These are phyloP conservation scores for Aspergillus sp. DNA, from an alignment of 2,329 filamentous ascomycete genomes.

Conservation along the genomic window DNA sequence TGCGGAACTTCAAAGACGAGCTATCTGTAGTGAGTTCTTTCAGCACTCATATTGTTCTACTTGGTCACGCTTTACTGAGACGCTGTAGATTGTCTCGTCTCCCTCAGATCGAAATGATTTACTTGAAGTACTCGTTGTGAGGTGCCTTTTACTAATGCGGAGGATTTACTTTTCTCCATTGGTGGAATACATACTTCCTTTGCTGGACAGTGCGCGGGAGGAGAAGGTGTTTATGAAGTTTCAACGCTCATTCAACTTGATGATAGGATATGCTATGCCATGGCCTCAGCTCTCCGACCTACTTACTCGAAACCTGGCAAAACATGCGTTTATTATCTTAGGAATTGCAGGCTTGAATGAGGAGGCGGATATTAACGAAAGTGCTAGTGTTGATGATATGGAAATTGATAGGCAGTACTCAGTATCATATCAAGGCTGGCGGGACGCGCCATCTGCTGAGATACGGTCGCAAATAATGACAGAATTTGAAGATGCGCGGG, in stretches of 20 bases:
- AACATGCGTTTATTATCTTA: conserved; percentile 44
- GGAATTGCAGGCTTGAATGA: conserved; percentile 36
- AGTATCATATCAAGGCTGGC: conserved; percentile 40
- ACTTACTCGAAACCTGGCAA: conserved; percentile 46
- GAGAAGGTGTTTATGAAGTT: conserved; percentile 37
- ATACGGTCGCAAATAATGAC: conserved; percentile 33
- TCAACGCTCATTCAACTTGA: conserved; percentile 45
- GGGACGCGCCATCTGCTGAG: conserved; percentile 29
- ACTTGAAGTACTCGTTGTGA: conserved; percentile 30
- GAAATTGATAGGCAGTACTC: conserved; percentile 38
- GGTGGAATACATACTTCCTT: conserved; percentile 32
- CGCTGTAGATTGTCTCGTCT: conserved; percentile 18
- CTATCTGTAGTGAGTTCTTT: conserved; percentile 27
- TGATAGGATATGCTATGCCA: conserved; percentile 49
- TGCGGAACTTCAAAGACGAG: conserved; percentile 35
- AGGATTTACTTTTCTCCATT: conserved; percentile 39
- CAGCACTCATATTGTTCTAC: not conserved
- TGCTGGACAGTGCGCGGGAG: conserved; percentile 26
- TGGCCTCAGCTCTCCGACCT: conserved; percentile 43
- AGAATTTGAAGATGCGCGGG: conserved; percentile 28
- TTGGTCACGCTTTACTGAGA: conserved; percentile 16
- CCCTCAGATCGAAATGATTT: conserved; percentile 22
- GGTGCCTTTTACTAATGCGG: conserved; percentile 36
- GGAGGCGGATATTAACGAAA: conserved; percentile 19
- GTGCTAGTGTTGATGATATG: conserved; percentile 31